Conservation (phyloP, 1,284 basidiomycete genomes). For the Ceratobasidium sp. region DNA sequence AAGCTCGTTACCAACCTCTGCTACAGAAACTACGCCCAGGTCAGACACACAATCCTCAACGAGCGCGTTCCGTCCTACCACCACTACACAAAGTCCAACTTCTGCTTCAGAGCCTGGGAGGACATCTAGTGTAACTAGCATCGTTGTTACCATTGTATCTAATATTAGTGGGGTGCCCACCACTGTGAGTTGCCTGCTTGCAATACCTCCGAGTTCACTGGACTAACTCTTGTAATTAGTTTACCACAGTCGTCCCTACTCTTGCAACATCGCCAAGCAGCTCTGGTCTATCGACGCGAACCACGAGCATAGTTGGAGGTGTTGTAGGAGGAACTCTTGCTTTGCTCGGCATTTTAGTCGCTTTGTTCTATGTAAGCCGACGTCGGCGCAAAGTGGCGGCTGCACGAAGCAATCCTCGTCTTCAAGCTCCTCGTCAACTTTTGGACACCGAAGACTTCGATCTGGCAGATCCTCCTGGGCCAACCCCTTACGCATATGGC, state of each 20-base stretch:
- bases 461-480: constrained; percentile 21
- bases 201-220: neutral
- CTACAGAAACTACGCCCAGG: constrained; percentile 2
- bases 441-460: constrained; percentile 34
- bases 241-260: constrained; percentile 29
- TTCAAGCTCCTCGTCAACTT: constrained; percentile 33
- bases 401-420: constrained; percentile 14
- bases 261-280: constrained; percentile 17
- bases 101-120: constrained; percentile 1
- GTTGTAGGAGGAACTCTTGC: constrained; percentile 33
- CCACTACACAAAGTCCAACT: constrained; percentile 1
- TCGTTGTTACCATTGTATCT: constrained; percentile 15
- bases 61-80: neutral
- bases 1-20: neutral
- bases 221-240: neutral
- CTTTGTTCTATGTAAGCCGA: constrained; percentile 26
- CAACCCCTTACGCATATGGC: constrained; percentile 31
- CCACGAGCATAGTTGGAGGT: constrained; percentile 30
- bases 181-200: constrained; percentile 1
- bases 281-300: constrained; percentile 8
- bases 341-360: constrained; percentile 18
- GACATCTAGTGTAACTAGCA: constrained; percentile 22
- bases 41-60: constrained; percentile 6
- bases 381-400: constrained; percentile 26
- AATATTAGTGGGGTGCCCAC: constrained; percentile 18